phyloP scores from a whole-genome alignment of 345 rosid genomes.

The Kernera saxatilis region DNA sequence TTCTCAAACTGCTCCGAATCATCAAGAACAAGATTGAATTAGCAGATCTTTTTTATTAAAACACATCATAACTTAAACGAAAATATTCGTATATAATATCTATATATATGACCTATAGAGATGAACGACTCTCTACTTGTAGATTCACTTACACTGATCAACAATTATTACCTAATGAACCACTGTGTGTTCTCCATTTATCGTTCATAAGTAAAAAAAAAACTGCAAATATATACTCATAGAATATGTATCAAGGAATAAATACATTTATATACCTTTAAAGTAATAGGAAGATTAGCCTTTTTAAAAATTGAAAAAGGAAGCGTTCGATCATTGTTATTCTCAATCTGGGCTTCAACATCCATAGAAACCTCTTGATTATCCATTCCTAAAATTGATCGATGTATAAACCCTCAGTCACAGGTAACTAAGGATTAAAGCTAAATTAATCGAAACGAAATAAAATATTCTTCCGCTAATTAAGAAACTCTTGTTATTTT shows the following conservation, averaged over 20 bases:
- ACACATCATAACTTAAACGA: not conserved
- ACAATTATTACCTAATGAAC: not conserved
- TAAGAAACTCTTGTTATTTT: not conserved
- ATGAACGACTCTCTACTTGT: not conserved
- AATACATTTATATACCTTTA: constrained; percentile 27
- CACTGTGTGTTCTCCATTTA: not conserved
- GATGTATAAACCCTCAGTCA: not conserved
- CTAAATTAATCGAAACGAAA: not conserved
- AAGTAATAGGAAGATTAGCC: constrained; percentile 36
- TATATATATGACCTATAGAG: not conserved
- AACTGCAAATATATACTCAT: not conserved
- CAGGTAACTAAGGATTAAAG: not conserved
- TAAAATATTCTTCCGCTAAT: not conserved
- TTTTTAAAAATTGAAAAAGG: constrained; percentile 30
- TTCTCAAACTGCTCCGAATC: constrained; percentile 46
- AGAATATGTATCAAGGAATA: not conserved
- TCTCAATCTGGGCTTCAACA: constrained; percentile 32
- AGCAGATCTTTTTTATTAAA: not conserved
- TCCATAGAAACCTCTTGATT: constrained; percentile 25
- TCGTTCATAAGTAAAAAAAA: not conserved
- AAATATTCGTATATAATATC: not conserved
- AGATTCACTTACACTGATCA: not conserved
- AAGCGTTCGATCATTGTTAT: constrained; percentile 4
- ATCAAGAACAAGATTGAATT: constrained; percentile 6
- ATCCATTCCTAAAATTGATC: constrained; percentile 12